phyloP scores from a whole-genome alignment of 2,329 filamentous ascomycete species.

The Fusarium torulosum region DNA sequence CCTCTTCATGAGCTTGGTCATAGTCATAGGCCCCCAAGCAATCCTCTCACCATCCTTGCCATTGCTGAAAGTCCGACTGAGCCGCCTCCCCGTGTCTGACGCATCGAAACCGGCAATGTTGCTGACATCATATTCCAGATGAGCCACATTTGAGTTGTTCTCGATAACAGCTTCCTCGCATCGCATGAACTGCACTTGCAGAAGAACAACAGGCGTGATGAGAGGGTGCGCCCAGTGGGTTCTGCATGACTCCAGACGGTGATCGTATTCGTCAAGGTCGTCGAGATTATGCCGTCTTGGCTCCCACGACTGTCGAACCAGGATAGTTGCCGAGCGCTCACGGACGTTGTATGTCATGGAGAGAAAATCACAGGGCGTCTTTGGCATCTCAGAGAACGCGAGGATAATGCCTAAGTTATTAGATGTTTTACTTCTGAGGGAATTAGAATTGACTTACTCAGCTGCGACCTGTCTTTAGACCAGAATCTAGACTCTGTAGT shows the following conservation, averaged over 20 bases:
- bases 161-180: conserved; percentile 60
- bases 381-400: conserved; percentile 59
- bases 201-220: conserved; percentile 59
- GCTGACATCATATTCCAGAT: conserved; percentile 58
- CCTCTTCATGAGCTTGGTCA: conserved; percentile 62
- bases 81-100: conserved; percentile 46
- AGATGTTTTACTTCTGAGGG: not conserved
- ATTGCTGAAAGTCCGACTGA: conserved; percentile 42
- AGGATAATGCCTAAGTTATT: conserved; percentile 55
- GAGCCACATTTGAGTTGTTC: conserved; percentile 58
- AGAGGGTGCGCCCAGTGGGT: conserved; percentile 61
- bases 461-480: conserved; percentile 54
- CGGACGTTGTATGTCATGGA: conserved; percentile 60
- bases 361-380: conserved; percentile 61
- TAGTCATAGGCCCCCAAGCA: conserved; percentile 57
- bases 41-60: conserved; percentile 43
- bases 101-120: conserved; percentile 57
- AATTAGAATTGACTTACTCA: conserved; percentile 45
- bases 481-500: conserved; percentile 57
- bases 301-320: conserved; percentile 60
- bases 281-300: conserved; percentile 57
- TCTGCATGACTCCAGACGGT: conserved; percentile 59
- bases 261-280: conserved; percentile 61
- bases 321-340: conserved; percentile 55
- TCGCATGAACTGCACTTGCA: conserved; percentile 61